Base-by-base conservation (phyloP, 257 asterid species). In the Catharanthus roseus region DNA sequence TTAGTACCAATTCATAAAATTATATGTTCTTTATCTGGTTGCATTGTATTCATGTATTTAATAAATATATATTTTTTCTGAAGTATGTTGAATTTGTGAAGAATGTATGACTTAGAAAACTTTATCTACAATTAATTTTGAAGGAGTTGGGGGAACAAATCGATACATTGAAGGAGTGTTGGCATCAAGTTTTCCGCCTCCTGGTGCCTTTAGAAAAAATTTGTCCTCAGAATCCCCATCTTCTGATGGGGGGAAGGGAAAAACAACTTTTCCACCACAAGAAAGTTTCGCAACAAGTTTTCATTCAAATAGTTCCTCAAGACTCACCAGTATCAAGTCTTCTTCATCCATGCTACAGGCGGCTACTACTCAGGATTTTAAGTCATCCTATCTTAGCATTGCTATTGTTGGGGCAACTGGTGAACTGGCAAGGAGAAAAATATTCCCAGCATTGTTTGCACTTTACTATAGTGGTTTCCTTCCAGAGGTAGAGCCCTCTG, bases 321-420 rank as follows among this genome's bases (percentile, higher is more conserved):
- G 53, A 39, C 21, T 11, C 23, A 53, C 62, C 18, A 62, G 62
- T 69, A 50, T 73, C 33, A 65, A 33, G 11, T 44, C 82, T 67
- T 66, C 67, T 53, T 56, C 69, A 15, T 54, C 49, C 67, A 28
- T 51, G 61, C 76, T 24, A 49, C 76, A 70, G 42, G 64, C 74
- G 44, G 67, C 29, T 74, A 68, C 49, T 38, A 56, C 66, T 70
- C 76, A 65, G 55, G 65, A 29, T 72, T 67, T 74, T 24, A 74
- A 66, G 42, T 57, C 82, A 50, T 72, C 76, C 50, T 76, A 74
- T 76, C 84, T 85, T 79, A 82, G 83, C 79, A 82, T 82, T 67
- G 81, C 78, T 70, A 81, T 85, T 33, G 77, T 85, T 65, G 89
- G 89, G 65, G 89, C 89, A 67, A 82, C 89, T 62, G 89, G 89